Conservation (phyloP, 2,329 filamentous ascomycete genomes). For the Talaromyces sp. region DNA sequence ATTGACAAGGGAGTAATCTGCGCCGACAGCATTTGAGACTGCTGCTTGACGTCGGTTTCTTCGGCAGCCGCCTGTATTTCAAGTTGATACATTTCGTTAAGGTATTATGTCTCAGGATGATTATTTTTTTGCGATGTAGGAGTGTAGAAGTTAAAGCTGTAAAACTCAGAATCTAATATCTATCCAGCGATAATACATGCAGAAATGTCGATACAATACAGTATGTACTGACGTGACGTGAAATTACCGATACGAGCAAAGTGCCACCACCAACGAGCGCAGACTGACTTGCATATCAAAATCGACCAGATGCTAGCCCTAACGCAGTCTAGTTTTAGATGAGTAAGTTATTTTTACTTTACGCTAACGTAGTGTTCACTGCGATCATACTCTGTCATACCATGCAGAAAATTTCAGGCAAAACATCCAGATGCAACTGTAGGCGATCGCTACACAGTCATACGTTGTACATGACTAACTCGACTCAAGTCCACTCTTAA, state of each 20-base stretch:
- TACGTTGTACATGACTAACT: background rate
- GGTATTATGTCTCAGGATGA: background rate
- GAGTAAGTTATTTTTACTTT: conserved; percentile 2
- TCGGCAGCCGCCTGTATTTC: conserved; percentile 8
- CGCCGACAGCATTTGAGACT: background rate
- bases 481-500: background rate
- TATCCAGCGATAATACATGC: too few species aligned
- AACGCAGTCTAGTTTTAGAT: background rate
- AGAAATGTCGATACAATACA: too few species aligned
- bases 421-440: conserved; percentile 11
- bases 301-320: background rate
- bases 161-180: too few species aligned
- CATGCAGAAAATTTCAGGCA: background rate
- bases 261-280: background rate
- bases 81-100: conserved; percentile 2
- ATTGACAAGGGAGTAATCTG: background rate
- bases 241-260: background rate
- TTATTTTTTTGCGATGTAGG: background rate
- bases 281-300: background rate
- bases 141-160: background rate
- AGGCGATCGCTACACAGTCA: conserved; percentile 10
- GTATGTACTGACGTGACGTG: background rate
- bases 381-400: conserved; percentile 1
- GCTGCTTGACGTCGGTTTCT: conserved; percentile 10
- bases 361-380: too few species aligned